These are phyloP conservation scores for Cenchrus americanus DNA, from an alignment of 176 grass and related monocot genomes.

Conservation along the genomic window DNA sequence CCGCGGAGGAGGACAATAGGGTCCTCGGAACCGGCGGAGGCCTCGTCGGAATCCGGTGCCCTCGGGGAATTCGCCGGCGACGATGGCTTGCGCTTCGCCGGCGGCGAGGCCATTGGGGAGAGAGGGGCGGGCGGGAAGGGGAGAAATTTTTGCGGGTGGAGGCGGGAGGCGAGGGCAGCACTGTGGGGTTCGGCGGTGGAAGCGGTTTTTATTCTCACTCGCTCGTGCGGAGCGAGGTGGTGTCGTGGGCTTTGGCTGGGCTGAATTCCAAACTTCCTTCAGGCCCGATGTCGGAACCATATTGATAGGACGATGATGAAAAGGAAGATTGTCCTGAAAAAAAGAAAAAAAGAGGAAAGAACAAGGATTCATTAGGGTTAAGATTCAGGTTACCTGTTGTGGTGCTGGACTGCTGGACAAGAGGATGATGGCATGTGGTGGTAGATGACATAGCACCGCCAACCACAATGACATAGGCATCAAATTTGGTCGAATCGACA, in stretches of 20 bases:
- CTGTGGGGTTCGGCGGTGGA: not conserved
- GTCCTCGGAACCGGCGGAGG: not conserved
- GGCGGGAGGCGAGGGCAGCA: not conserved
- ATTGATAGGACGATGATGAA: not conserved
- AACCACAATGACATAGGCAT: too few relatives aligned
- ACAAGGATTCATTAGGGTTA: not conserved
- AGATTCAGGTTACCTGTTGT: too few relatives aligned
- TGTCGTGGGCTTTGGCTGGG: not conserved
- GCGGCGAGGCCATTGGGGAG: constrained; percentile 42
- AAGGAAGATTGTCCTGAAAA: too few relatives aligned
- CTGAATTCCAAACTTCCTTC: not conserved
- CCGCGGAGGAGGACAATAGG: constrained; percentile 57
- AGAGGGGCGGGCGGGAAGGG: constrained; percentile 44
- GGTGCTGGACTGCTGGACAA: too few relatives aligned
- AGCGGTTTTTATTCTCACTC: constrained; percentile 25
- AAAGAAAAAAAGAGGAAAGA: not conserved
- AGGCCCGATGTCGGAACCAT: not conserved
- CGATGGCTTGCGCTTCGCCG: constrained; percentile 42
- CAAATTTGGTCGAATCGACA: too few relatives aligned
- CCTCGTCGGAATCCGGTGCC: not conserved
- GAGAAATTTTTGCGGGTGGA: constrained; percentile 30
- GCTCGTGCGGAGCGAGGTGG: not conserved
- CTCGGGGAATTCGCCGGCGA: not conserved
- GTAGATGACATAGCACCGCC: too few relatives aligned
- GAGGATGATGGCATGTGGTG: fast-evolving